phyloP scores from a whole-genome alignment of 148 eudicot genomes.

The Chenopodium quinoa region DNA sequence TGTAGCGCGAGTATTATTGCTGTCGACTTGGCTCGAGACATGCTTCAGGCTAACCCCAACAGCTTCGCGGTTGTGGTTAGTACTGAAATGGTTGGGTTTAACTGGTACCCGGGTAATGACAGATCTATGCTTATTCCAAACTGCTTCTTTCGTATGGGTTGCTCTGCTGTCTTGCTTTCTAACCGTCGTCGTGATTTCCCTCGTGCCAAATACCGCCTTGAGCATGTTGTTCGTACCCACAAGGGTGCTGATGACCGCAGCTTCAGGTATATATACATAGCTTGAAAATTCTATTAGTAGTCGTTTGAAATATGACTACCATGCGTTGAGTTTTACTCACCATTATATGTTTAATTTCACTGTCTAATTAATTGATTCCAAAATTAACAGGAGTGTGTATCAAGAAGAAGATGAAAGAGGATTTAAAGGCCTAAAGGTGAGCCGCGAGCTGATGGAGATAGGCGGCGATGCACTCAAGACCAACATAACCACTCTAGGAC shows the following conservation, averaged over 20 bases:
- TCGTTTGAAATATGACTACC: too few species aligned
- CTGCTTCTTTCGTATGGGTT: constrained; percentile 93
- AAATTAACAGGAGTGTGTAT: constrained; percentile 55
- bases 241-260: constrained; percentile 89
- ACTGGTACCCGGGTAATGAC: constrained; percentile 85
- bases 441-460: constrained; percentile 71
- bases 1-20: constrained; percentile 88
- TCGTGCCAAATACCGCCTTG: constrained; percentile 84
- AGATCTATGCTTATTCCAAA: constrained; percentile 92
- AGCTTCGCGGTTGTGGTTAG: constrained; percentile 87
- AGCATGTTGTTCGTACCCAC: constrained; percentile 90
- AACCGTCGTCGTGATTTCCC: constrained; percentile 78
- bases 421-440: constrained; percentile 70
- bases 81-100: constrained; percentile 89
- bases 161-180: constrained; percentile 79
- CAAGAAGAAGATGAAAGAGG: constrained; percentile 82
- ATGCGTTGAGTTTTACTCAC: too few species aligned
- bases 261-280: constrained; percentile 49
- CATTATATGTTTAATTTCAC: neutral
- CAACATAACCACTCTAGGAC: constrained; percentile 94
- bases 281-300: too few species aligned
- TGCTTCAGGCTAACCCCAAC: constrained; percentile 90
- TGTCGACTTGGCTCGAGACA: constrained; percentile 79
- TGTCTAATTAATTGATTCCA: neutral
- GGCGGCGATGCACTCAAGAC: constrained; percentile 95